Conservation (phyloP, 2,329 filamentous ascomycete genomes). For the Diaporthe ilicicola region DNA sequence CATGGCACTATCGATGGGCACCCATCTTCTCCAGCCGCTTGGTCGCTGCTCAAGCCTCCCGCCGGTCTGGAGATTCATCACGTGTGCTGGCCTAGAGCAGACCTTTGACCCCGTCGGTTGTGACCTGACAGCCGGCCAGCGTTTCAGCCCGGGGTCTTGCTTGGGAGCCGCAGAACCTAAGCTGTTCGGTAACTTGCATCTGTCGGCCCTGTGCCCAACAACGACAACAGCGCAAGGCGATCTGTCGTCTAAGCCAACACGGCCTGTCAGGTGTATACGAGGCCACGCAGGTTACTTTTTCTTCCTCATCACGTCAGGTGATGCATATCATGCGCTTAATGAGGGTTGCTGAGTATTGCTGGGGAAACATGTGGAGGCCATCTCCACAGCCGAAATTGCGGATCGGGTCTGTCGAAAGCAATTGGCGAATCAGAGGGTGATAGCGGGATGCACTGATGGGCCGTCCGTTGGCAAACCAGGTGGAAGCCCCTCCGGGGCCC, state of each 20-base stretch:
- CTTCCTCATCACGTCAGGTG: neutral
- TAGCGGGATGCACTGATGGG: neutral
- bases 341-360: neutral
- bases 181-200: neutral
- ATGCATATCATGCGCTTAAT: constrained; percentile 9
- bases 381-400: constrained; percentile 18
- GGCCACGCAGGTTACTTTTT: constrained; percentile 3
- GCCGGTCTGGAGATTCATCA: neutral
- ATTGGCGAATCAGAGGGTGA: constrained; percentile 15
- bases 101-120: neutral
- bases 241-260: neutral
- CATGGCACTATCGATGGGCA: neutral
- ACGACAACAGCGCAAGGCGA: neutral
- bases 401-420: neutral
- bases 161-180: too few species aligned
- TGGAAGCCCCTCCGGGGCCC: too few species aligned
- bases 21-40: neutral
- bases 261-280: neutral
- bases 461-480: neutral
- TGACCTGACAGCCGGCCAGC: neutral
- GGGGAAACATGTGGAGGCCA: constrained; percentile 10
- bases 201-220: neutral
- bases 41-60: neutral
- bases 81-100: neutral
- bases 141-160: neutral